Base-by-base conservation (phyloP, 2,329 filamentous ascomycete species). In the Aschersonia sp. region DNA sequence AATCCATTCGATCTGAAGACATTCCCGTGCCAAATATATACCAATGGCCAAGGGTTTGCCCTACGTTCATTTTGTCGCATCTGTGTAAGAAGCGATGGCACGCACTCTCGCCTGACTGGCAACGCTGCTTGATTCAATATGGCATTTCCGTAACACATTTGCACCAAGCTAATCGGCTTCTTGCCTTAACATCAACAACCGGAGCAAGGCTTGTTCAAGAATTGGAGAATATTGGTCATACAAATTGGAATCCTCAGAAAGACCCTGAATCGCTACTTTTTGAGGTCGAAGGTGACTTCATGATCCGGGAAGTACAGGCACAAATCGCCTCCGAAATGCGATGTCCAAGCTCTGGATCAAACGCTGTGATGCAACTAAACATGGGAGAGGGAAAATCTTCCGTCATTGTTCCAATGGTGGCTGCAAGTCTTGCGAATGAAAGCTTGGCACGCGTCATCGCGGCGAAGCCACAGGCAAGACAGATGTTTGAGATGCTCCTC, bases 321-420 rank as follows among this genome's bases (percentile, higher is more conserved):
- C 57, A 72, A 2, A 78, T 87, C 45, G 76, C 81, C 0, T 43
- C 49, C 0, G 56, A 71, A 28, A 85, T 87, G 75, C 72, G 69
- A 2, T 46, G 54, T 0, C 70, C 71, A 0, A 53, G 57, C 0
- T 56, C 56, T 0, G 58, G 55, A 0, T 31, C 57, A 0, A 84
- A 80, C 52, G 59, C 69, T 0, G 72, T 80, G 0, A 72, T 84
- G 65, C 80, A 85, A 54, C 59, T 86, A 2, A 84, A 84, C 52
- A 86, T 86, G 81, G 82, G 82, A 0, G 74, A 84, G 55, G 82
- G 82, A 0, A 86, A 85, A 52, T 79, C 78, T 0, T 82, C 81
- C 0, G 75, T 85, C 1, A 85, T 89, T 45, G 69, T 82, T 0
- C 82, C 82, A 0, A 79, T 84, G 40, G 73, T 82, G 0, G 74